Base-by-base conservation (phyloP, 148 eudicot genomes). In the Talinum fruticosum region DNA sequence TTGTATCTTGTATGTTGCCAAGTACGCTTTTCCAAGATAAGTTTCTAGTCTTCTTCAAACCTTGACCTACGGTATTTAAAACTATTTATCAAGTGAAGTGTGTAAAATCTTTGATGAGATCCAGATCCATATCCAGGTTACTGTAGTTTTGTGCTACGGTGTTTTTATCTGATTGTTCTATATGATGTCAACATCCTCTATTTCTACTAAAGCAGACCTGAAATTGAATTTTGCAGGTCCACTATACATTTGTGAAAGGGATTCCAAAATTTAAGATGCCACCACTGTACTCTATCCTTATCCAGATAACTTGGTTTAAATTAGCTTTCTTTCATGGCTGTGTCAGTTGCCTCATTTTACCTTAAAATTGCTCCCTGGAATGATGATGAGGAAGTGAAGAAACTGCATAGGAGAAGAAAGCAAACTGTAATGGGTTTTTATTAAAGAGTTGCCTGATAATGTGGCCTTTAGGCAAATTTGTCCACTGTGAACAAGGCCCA, bases 221-320 rank as follows among this genome's bases (percentile, higher is more conserved):
- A 47, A 44, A 77, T 72, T 62, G 79, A 59, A 69, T 78, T 26
- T 82, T 77, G 73, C 85, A 94, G 97, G 96, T 90, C 18, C 90
- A 84, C 74, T 95, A 92, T 82, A 88, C 88, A 12, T 92, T 96
- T 77, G 29, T 65, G 33, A 96, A 86, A 82, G 91, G 90, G 62
- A 24, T 74, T 32, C 79, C 85, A 19, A 83, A 82, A 57, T 91
- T 93, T 73, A 86, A 85, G 41, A 96, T 96, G 97, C 99, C 97
- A 35, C 99, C 99, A 24, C 64, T 81, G 37, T 90, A 91, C 78
- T 96, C 99, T 37, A 54, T 90, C 44, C 87, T 85, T 73, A 87
- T 91, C 72, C 99, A 95, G 98, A 97, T 92, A 82, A 34, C 7
- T 12, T 36, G 8, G 14, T 81, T 49, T 34, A 10, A 26, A 1